Evolutionary conservation across 352 stramenopile genomes (phyloP), one percentile per base, ranked within the genome.

Genomic region (Plasmopara viticola): DNA sequence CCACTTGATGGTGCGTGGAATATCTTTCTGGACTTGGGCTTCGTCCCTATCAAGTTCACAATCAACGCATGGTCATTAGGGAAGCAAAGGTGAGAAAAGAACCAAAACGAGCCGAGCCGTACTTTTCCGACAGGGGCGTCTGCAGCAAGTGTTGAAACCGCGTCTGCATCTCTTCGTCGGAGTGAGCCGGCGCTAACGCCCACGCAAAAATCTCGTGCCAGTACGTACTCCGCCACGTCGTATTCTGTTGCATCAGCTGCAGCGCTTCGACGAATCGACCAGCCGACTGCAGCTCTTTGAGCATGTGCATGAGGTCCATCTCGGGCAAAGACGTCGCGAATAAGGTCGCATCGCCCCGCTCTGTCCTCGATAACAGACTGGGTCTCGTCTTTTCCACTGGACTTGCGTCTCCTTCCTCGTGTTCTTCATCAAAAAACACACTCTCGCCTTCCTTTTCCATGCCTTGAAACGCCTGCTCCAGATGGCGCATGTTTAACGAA

Each of bases 1-100:
- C 83, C 83, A 93, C 41, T 85, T 80, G n/a, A 25, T 25, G 62
- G 80, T 90, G 7, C 83, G 79, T 25, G 83, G 83, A 17, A 93
- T 80, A 39, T 93, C 83, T 51, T 93, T 93, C 20, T 87, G 66
- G 0, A 93, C 68, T 56, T 93, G 83, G 0, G 78, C 66, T 1
- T 65, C 64, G 40, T 93, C 82, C 29, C 78, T 88, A 62, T 4
- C 18, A 30, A 49, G 12, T 48, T 42, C 20, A 34, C 6, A 29
- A 46, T 14, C 28, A 53, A 49, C 33, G 9, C 15, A 47, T 9
- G 17, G 43, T 48, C 10, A 48, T 14, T 20, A 56, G 10, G 34
- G 34, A 15, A 54, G 2, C 38, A 34, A 44, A 25, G 20, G 20
- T 25, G 20, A 25, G 20, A 25, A 4, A 52, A 44, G 39, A 38